These are phyloP conservation scores for Dentipellis sp. DNA, from an alignment of 768 basidiomycete species.

Conservation along the genomic window DNA sequence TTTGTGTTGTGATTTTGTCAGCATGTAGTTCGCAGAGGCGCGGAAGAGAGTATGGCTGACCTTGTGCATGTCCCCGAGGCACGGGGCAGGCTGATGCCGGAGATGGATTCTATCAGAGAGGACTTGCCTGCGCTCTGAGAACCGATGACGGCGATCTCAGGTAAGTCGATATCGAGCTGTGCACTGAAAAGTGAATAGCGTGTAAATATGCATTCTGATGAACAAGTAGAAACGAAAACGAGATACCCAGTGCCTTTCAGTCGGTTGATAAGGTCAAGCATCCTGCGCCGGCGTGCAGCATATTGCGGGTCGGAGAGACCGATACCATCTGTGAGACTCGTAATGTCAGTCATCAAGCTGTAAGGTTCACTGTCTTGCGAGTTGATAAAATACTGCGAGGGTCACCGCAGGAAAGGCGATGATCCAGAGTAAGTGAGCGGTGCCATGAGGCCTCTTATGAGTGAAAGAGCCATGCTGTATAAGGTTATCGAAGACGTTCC, in stretches of 20 bases:
- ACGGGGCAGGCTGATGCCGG: constrained; percentile 18
- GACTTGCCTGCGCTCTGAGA: constrained; percentile 24
- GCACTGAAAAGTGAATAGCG: constrained; percentile 8
- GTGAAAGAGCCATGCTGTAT: too few relatives aligned
- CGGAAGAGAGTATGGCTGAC: constrained; percentile 4
- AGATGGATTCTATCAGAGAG: constrained; percentile 23
- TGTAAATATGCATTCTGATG: too few relatives aligned
- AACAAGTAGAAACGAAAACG: too few relatives aligned
- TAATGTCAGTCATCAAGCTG: too few relatives aligned
- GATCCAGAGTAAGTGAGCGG: too few relatives aligned
- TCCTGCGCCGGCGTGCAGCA: constrained; percentile 32
- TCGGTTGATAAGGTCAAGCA: constrained; percentile 53
- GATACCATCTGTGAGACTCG: constrained; percentile 13
- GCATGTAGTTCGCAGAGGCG: not conserved
- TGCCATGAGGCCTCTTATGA: too few relatives aligned
- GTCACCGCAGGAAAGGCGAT: too few relatives aligned
- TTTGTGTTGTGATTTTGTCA: not conserved
- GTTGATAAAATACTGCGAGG: too few relatives aligned
- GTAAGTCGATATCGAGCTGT: constrained; percentile 18
- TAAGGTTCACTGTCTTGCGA: too few relatives aligned
- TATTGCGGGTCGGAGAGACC: constrained; percentile 43
- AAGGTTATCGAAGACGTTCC: too few relatives aligned
- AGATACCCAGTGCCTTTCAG: constrained; percentile 56
- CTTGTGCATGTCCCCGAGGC: constrained; percentile 21
- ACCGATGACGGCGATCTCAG: constrained; percentile 21